Percentiles rank a stretch among this genome's conserved stretches.
phyloP scores from a whole-genome alignment of 2,329 filamentous ascomycete species.

The Coniella lustricola region DNA sequence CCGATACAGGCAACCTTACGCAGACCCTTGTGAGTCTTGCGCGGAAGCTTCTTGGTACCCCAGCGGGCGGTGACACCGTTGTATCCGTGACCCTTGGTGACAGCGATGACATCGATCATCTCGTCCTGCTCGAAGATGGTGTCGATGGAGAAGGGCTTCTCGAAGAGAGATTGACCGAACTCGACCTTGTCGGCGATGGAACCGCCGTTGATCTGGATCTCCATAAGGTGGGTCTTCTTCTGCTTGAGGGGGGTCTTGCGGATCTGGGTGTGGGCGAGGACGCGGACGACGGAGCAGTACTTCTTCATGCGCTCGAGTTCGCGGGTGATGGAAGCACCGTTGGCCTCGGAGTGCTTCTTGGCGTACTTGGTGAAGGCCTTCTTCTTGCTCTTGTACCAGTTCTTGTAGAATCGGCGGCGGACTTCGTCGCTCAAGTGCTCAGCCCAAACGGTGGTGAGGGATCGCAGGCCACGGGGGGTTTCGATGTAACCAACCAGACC shows the following conservation, averaged over 20 bases:
- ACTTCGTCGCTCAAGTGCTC: slow-evolving; percentile 98
- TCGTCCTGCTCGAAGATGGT: slow-evolving; percentile 98
- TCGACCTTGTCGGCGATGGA: slow-evolving; percentile 94
- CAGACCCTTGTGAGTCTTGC: slow-evolving; percentile 99
- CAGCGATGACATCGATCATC: slow-evolving; percentile 98
- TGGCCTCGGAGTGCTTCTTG: slow-evolving; percentile 98
- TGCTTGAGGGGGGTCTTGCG: slow-evolving; percentile 99
- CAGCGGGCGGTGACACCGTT: slow-evolving; percentile 94
- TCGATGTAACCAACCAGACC: slow-evolving; percentile 99
- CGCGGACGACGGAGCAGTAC: slow-evolving; percentile 99
- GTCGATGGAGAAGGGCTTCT: slow-evolving; percentile 95
- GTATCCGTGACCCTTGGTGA: slow-evolving; percentile 99
- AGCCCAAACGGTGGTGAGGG: slow-evolving; percentile 98
- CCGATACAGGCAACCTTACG: slow-evolving; percentile 99
- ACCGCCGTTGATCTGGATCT: slow-evolving; percentile 99
- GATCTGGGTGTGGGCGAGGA: slow-evolving; percentile 99
- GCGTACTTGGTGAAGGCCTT: slow-evolving; percentile 99
- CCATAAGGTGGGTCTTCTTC: slow-evolving; percentile 99
- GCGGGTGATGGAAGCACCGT: slow-evolving; percentile 82
- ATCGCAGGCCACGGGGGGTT: slow-evolving; percentile 98
- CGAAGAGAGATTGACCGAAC: slow-evolving; percentile 91
- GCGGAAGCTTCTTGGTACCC: slow-evolving; percentile 99
- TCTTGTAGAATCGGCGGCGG: slow-evolving; percentile 99
- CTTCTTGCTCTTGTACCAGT: slow-evolving; percentile 99
- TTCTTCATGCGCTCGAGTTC: slow-evolving; percentile 99